Conservation (phyloP, 2,329 filamentous ascomycete genomes). For the Talaromyces funiculosus region DNA sequence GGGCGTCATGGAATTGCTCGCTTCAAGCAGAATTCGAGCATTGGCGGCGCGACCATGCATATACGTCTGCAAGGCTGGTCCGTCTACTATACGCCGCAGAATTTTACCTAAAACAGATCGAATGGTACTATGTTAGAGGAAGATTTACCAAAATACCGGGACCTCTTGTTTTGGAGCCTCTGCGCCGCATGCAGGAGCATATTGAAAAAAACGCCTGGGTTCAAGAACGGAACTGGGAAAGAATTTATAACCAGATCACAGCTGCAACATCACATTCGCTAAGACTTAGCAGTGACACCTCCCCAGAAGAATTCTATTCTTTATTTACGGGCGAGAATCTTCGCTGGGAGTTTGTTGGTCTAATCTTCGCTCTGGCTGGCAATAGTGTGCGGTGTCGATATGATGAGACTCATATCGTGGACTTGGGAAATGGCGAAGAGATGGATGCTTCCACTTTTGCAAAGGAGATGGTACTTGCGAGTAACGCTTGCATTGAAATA, state of each 20-base stretch:
- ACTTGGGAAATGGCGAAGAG: slow-evolving; percentile 10
- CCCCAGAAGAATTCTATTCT: slow-evolving; percentile 5
- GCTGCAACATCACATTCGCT: slow-evolving; percentile 5
- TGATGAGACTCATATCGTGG: background rate
- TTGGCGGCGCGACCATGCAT: slow-evolving; percentile 8
- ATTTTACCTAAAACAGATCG: background rate
- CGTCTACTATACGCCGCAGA: slow-evolving; percentile 2
- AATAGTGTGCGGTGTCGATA: slow-evolving; percentile 9
- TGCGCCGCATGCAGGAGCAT: background rate
- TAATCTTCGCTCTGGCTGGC: slow-evolving; percentile 20
- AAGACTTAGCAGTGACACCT: background rate
- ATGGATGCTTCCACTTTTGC: slow-evolving; percentile 14
- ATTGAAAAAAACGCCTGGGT: slow-evolving; percentile 7
- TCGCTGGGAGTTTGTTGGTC: slow-evolving; percentile 22
- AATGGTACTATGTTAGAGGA: slow-evolving; percentile 1
- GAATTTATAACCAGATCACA: slow-evolving; percentile 6
- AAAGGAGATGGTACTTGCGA: slow-evolving; percentile 18
- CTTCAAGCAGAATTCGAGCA: slow-evolving; percentile 10
- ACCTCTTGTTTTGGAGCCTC: slow-evolving; percentile 6
- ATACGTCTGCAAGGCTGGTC: slow-evolving; percentile 5
- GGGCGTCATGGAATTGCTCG: background rate
- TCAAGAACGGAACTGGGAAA: background rate
- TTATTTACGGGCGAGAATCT: slow-evolving; percentile 16
- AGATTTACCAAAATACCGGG: slow-evolving; percentile 3
- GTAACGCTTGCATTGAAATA: slow-evolving; percentile 19